These are phyloP conservation scores for Lasiosphaeria miniovina DNA, from an alignment of 495 filamentous ascomycete genomes.

Conservation along the genomic window DNA sequence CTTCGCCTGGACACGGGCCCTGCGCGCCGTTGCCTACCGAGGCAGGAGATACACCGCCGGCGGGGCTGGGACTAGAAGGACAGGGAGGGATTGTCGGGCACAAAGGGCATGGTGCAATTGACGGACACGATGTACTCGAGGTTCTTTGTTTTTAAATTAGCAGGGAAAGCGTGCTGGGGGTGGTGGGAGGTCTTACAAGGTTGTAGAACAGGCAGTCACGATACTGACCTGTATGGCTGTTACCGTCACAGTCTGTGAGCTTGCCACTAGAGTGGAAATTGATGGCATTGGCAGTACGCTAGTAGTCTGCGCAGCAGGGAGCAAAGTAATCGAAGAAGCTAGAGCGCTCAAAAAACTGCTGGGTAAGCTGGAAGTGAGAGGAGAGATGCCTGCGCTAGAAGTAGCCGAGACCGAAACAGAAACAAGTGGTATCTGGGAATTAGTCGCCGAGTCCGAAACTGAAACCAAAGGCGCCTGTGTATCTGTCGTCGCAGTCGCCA, in stretches of 20 bases:
- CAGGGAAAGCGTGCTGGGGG: background rate
- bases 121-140: conserved; percentile 7
- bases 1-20: conserved; percentile 36
- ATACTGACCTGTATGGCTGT: conserved; percentile 12
- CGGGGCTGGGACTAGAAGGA: background rate
- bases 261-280: background rate
- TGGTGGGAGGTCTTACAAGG: conserved; percentile 4
- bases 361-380: background rate
- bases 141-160: conserved; percentile 8
- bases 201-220: conserved; percentile 11
- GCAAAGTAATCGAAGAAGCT: background rate
- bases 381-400: background rate
- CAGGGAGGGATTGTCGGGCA: conserved; percentile 5
- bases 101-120: conserved; percentile 1
- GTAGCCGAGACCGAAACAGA: too few relatives aligned
- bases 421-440: too few relatives aligned
- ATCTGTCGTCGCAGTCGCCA: background rate
- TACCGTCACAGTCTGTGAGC: conserved; percentile 2
- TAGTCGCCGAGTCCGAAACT: too few relatives aligned
- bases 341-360: background rate
- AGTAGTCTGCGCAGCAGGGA: background rate
- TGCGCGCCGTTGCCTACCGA: background rate
- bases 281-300: background rate
- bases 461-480: background rate
- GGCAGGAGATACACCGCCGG: background rate